A percentile compares a stretch with the other conserved stretches of the same genome.
These are phyloP conservation scores for Yarrowia alimentaria DNA, from an alignment of 805 yeast species.

Conservation along the genomic window DNA sequence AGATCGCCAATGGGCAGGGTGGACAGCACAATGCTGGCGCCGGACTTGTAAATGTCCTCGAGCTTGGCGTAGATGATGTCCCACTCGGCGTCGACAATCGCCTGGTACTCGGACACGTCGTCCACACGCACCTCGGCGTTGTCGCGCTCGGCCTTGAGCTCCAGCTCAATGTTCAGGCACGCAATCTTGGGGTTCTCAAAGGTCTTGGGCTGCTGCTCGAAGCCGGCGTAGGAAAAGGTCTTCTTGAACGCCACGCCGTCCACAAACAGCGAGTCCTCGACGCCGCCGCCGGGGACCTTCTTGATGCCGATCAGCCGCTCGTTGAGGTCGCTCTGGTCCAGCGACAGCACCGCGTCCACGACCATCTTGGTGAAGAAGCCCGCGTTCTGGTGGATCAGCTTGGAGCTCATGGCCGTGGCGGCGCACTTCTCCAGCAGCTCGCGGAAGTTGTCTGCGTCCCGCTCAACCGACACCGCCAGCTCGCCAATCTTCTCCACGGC, in stretches of 20 bases:
- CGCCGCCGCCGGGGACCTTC: constrained; percentile 92
- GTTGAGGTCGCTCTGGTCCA: constrained; percentile 82
- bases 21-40: constrained; percentile 90
- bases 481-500: constrained; percentile 74
- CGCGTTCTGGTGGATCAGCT: constrained; percentile 82
- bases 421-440: constrained; percentile 88
- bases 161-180: constrained; percentile 86
- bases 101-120: constrained; percentile 90
- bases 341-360: constrained; percentile 86
- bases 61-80: constrained; percentile 83
- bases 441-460: constrained; percentile 60
- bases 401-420: constrained; percentile 95
- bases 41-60: constrained; percentile 75
- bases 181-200: constrained; percentile 79
- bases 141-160: constrained; percentile 96
- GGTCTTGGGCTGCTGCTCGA: constrained; percentile 94
- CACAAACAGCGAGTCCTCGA: constrained; percentile 87
- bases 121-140: constrained; percentile 97
- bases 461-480: constrained; percentile 67
- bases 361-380: constrained; percentile 93
- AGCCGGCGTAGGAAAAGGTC: constrained; percentile 96
- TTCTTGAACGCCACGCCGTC: constrained; percentile 97
- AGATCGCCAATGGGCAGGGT: constrained; percentile 96
- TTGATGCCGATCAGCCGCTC: constrained; percentile 91
- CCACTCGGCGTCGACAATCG: constrained; percentile 99